A percentile compares a stretch with the other conserved stretches of the same genome.
Evolutionary conservation across 1,139 yeast genomes (phyloP).

Genomic region (Lodderomyces orthopsilosis): DNA sequence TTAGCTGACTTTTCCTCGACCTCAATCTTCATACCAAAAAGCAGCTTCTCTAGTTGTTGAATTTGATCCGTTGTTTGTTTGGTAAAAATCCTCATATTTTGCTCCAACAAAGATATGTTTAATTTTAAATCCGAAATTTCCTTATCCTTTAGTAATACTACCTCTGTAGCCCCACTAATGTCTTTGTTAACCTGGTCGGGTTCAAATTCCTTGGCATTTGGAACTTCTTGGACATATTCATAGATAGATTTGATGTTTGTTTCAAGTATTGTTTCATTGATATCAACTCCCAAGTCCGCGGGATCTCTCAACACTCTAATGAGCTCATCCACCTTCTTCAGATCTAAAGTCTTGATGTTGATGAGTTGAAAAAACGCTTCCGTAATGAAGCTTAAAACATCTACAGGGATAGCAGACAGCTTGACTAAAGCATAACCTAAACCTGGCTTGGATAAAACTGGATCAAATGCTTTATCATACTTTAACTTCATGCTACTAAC

Average conservation of each 20-base stretch:
- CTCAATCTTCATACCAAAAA: slow-evolving; percentile 19
- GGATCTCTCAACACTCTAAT: neutral
- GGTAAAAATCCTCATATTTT: slow-evolving; percentile 35
- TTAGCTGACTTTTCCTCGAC: slow-evolving; percentile 9
- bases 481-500: neutral
- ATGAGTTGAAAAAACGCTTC: neutral
- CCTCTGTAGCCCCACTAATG: neutral
- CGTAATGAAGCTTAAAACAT: neutral
- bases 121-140: slow-evolving; percentile 36
- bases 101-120: slow-evolving; percentile 41
- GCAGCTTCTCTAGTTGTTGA: slow-evolving; percentile 18
- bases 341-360: neutral
- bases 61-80: slow-evolving; percentile 21
- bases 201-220: neutral
- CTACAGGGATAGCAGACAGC: too few species aligned
- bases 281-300: neutral
- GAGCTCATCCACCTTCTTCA: neutral
- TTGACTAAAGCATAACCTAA: neutral
- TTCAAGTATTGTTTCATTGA: neutral
- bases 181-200: neutral
- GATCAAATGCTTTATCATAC: neutral
- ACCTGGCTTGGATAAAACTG: neutral
- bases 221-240: neutral
- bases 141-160: slow-evolving; percentile 23
- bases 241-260: slow-evolving; percentile 1